Conservation (phyloP, 2,329 filamentous ascomycete species). For the Hypoxylon sp. region DNA sequence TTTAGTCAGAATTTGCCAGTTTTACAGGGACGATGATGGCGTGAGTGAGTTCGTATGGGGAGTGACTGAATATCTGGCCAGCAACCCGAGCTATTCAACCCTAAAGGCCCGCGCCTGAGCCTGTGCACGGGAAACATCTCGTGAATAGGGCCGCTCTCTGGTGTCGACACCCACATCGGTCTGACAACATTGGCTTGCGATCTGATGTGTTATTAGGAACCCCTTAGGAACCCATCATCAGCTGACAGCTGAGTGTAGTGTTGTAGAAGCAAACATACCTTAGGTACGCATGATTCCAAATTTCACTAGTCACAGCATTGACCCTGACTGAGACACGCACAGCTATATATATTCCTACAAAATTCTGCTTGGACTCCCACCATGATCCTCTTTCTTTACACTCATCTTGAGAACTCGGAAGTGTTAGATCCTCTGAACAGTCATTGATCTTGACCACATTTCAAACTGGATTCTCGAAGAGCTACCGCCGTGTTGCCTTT, state of each 20-base stretch:
- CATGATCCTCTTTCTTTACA: slow-evolving; percentile 7
- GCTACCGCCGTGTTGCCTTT: slow-evolving; percentile 56
- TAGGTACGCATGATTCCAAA: slow-evolving; percentile 1
- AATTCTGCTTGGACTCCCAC: not conserved
- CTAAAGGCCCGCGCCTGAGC: not conserved
- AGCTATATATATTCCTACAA: slow-evolving; percentile 13
- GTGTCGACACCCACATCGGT: slow-evolving; percentile 6
- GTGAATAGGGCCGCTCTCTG: not conserved
- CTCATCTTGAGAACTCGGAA: not conserved
- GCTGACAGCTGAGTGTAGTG: slow-evolving; percentile 7
- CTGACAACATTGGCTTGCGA: not conserved
- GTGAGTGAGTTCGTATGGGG: slow-evolving; percentile 1
- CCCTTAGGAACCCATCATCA: slow-evolving; percentile 1
- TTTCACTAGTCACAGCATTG: slow-evolving; percentile 13
- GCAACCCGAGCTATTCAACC: slow-evolving; percentile 2
- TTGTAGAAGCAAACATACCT: slow-evolving; percentile 20
- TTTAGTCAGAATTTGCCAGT: slow-evolving; percentile 8
- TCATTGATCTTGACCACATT: slow-evolving; percentile 6
- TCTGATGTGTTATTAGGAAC: slow-evolving; percentile 2
- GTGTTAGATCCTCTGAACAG: not conserved
- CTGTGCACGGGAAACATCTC: not conserved
- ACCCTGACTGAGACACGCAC: not conserved
- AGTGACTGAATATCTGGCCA: slow-evolving; percentile 11
- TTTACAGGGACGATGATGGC: slow-evolving; percentile 2
- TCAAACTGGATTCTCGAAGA: slow-evolving; percentile 51